A percentile compares a stretch with the other conserved stretches of the same genome.
These are phyloP conservation scores for Talaromyces islandicus DNA, from an alignment of 2,329 filamentous ascomycete genomes.

Conservation along the genomic window DNA sequence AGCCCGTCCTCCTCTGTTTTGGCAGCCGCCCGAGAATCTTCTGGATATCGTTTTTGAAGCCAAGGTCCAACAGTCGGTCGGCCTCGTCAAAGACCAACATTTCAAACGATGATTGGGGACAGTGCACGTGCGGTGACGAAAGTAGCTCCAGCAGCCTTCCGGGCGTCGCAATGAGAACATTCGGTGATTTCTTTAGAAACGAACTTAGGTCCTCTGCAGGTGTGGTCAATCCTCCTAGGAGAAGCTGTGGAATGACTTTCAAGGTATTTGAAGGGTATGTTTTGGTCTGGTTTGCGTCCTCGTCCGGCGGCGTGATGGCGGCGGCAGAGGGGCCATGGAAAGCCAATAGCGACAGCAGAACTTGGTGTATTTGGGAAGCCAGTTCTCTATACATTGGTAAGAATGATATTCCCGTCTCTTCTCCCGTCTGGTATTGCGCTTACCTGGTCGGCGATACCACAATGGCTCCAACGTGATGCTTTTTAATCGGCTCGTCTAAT, in stretches of 20 bases:
- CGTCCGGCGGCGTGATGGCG: conserved; percentile 37
- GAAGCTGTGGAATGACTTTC: conserved; percentile 73
- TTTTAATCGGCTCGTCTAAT: conserved; percentile 75
- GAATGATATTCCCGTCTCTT: background rate
- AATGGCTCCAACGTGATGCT: conserved; percentile 83
- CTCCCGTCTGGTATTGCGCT: conserved; percentile 2
- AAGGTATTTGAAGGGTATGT: conserved; percentile 41
- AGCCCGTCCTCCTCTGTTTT: conserved; percentile 85
- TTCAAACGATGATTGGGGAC: conserved; percentile 83
- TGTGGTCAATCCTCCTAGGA: conserved; percentile 77
- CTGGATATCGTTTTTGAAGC: conserved; percentile 87
- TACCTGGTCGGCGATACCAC: conserved; percentile 78
- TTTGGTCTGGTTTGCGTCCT: conserved; percentile 29
- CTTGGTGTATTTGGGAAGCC: conserved; percentile 80
- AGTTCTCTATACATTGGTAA: conserved; percentile 58
- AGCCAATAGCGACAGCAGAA: conserved; percentile 67
- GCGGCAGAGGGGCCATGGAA: conserved; percentile 75
- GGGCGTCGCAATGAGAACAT: conserved; percentile 84
- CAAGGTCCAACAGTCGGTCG: conserved; percentile 83
- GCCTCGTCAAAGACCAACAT: conserved; percentile 91
- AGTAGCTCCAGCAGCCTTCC: conserved; percentile 84
- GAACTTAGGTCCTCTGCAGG: conserved; percentile 78
- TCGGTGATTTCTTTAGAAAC: conserved; percentile 79
- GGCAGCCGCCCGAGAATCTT: conserved; percentile 77
- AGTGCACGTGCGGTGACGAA: conserved; percentile 79